Evolutionary conservation across 345 rosid genomes (phyloP).

Genomic region (Lepidium africanum): DNA sequence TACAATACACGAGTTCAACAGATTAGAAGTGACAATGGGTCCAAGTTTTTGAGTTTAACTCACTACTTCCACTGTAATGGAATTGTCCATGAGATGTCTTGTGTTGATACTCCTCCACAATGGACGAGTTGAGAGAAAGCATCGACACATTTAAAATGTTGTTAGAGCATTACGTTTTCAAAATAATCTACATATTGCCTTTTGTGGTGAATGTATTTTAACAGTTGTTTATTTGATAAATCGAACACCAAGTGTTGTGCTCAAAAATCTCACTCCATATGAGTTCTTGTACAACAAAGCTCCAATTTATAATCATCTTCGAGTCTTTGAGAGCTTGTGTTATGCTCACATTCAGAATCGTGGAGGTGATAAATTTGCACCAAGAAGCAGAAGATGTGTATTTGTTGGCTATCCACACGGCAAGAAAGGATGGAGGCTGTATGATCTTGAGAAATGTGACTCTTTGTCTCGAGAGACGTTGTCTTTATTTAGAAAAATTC

Average conservation of each 20-base stretch:
- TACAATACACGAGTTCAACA: too few relatives aligned
- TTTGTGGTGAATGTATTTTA: not conserved
- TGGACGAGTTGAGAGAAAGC: not conserved
- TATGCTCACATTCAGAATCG: not conserved
- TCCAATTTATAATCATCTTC: not conserved
- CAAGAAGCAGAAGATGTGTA: not conserved
- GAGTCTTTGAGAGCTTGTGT: not conserved
- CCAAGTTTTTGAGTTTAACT: too few relatives aligned
- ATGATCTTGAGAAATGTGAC: not conserved
- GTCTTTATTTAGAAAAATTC: too few relatives aligned
- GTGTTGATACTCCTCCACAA: not conserved
- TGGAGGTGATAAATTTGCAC: not conserved
- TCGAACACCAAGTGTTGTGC: not conserved
- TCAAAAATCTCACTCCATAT: not conserved
- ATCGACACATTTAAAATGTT: not conserved
- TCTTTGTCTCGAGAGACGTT: not conserved
- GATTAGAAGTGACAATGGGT: not conserved
- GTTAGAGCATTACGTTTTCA: not conserved
- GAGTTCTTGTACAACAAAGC: not conserved
- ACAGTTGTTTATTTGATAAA: too few relatives aligned
- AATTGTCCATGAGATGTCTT: not conserved
- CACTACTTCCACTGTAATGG: not conserved
- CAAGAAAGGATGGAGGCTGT: not conserved
- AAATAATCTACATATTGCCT: not conserved
- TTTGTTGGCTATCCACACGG: not conserved